These are phyloP conservation scores for Geoglossum glabrum DNA, from an alignment of 495 filamentous ascomycete species.

Conservation along the genomic window DNA sequence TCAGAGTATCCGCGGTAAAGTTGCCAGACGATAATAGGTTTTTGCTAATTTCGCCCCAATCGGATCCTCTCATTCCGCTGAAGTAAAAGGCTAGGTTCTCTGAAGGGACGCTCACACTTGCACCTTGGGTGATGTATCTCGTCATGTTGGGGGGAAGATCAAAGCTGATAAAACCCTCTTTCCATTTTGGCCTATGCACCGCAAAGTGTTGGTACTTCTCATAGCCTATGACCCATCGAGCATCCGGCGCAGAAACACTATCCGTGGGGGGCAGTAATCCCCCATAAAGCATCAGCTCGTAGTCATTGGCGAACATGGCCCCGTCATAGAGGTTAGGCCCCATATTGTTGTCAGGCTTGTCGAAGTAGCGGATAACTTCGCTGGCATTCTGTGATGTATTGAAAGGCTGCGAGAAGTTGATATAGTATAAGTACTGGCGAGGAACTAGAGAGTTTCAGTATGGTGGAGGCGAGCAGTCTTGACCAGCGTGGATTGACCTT, in stretches of 20 bases:
- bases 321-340: constrained; percentile 41
- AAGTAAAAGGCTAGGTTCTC: constrained; percentile 60
- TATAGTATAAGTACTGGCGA: constrained; percentile 22
- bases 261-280: constrained; percentile 8
- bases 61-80: constrained; percentile 30
- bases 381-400: constrained; percentile 31
- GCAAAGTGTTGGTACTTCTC: constrained; percentile 28
- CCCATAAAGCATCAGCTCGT: constrained; percentile 27
- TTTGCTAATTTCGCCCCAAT: constrained; percentile 11
- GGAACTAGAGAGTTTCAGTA: constrained; percentile 15
- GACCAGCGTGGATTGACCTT: neutral
- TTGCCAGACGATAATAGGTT: neutral
- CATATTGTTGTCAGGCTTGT: constrained; percentile 30
- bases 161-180: constrained; percentile 19
- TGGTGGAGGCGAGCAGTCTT: neutral
- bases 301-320: constrained; percentile 43
- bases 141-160: constrained; percentile 28
- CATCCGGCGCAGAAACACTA: constrained; percentile 15
- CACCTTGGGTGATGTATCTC: constrained; percentile 44
- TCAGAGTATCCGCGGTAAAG: constrained; percentile 26
- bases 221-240: constrained; percentile 26
- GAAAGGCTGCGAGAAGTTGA: constrained; percentile 41
- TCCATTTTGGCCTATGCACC: constrained; percentile 18
- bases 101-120: constrained; percentile 40
- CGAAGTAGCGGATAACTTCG: constrained; percentile 24